Base-by-base conservation (phyloP, 805 yeast genomes). In the Hanseniaspora hatyaiensis region DNA sequence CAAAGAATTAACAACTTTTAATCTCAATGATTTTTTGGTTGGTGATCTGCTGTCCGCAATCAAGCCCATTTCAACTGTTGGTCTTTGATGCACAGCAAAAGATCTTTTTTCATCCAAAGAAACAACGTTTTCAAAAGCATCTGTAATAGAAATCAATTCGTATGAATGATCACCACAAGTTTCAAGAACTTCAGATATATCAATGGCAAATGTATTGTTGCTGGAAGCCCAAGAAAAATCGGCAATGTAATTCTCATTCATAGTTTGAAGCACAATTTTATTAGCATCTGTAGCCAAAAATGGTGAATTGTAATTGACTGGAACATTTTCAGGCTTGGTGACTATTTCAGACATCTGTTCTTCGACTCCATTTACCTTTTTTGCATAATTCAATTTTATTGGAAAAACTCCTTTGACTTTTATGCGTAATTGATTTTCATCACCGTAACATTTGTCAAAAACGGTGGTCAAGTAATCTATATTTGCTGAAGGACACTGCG, bases 341-440 rank as follows among this genome's bases (percentile, higher is more conserved):
- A 69, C 64, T 38, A 71, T 71, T 46, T 72, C 73, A 28, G 38
- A 19, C 38, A 44, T 30, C 38, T 64, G 57, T 29, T 55, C 57
- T 12, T 63, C 61, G 9, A 23, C 20, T n/a, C 57, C 57, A 20
- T 65, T 56, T 19, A 71, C 59, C 13, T 67, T 55, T 51, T 75
- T 77, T 38, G 70, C 72, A 57, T 80, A 80, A 34, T 68, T 66
- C 30, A 82, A 63, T 19, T 72, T 73, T 50, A 82, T 62, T 0
- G 98, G 97, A 1, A 89, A 80, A 1, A 86, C 82, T 46, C 97
- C 96, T 16, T 67, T 63, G 1, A 80, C 73, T 1, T 71, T 66
- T 28, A 89, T 69, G 12, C 64, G 63, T 1, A 79, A 63, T 19
- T 71, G 64, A 53, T 77, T 83, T 3, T 60, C 43, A 15, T 71